A percentile compares a stretch with the other conserved stretches of the same genome.
Conservation (phyloP, 1,284 basidiomycete genomes). For the Ustilago crameri region DNA sequence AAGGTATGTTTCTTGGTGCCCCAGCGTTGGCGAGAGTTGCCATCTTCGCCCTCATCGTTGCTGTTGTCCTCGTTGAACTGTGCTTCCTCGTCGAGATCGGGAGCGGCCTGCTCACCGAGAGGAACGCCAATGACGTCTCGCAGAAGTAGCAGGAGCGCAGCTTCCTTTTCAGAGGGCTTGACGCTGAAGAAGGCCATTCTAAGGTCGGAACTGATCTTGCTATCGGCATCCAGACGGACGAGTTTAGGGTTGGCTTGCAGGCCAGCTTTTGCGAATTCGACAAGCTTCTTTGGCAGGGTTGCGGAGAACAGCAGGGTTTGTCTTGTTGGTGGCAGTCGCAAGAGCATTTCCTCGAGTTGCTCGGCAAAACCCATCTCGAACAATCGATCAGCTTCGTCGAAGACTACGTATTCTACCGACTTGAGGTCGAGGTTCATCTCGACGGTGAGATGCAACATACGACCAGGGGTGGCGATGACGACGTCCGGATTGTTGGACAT, state of each 20-base stretch:
- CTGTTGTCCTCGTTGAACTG: conserved; percentile 58
- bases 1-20: conserved; percentile 23
- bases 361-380: conserved; percentile 98
- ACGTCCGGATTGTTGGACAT: conserved; percentile 87
- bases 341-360: conserved; percentile 88
- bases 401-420: conserved; percentile 89
- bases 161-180: conserved; percentile 94
- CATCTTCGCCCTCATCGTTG: conserved; percentile 61
- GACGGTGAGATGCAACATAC: conserved; percentile 91
- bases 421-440: conserved; percentile 96
- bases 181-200: conserved; percentile 93
- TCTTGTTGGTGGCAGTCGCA: conserved; percentile 83
- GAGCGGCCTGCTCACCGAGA: conserved; percentile 65
- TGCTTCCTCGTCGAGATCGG: conserved; percentile 43
- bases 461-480: conserved; percentile 86
- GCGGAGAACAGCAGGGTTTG: conserved; percentile 96
- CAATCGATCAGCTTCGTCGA: conserved; percentile 96
- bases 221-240: conserved; percentile 92
- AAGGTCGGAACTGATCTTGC: conserved; percentile 92
- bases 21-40: conserved; percentile 33
- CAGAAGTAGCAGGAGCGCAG: conserved; percentile 83
- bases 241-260: conserved; percentile 87
- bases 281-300: conserved; percentile 91
- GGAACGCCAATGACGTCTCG: conserved; percentile 88
- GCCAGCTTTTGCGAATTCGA: conserved; percentile 97